Evolutionary conservation across 495 filamentous ascomycete genomes (phyloP), one percentile per base, ranked within the genome.

Genomic region (Beverwykella pulmonaria): DNA sequence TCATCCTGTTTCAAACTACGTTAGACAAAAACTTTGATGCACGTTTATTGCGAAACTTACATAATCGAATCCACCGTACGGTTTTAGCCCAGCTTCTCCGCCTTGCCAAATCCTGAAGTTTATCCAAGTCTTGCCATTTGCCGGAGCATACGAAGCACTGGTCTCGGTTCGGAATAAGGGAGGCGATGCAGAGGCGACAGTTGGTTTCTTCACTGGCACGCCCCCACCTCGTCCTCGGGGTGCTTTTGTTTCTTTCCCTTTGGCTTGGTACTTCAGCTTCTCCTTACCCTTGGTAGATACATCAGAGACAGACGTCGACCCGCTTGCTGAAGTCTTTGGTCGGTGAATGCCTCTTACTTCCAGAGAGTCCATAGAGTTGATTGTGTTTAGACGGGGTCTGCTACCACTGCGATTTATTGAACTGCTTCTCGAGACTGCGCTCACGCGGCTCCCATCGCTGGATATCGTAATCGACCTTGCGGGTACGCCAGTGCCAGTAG

Each of bases 61-160:
- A 55, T 50, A 69, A n/a, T 72, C 58, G 29, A 69, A 72, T 12
- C 70, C 70, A 19, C 70, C 65, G 52, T 72, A 72, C 8, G 70
- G 70, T 6, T 34, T 57, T 6, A 63, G n/a, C 6, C 61, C 61
- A 41, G 52, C 29, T 20, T 72, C 70, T 25, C 52, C 59, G 17
- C 70, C 70, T n/a, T 72, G 53, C 70, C 70, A 72, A n/a, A 72
- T 65, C 9, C 60, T 54, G 27, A 71, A 71, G 34, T 68, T 68
- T 14, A 59, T 59, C 69, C 69, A 71, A 27, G 65, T 65, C 59
- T 68, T 71, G 3, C 65, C 23, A 19, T 55, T 62, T 20, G 57
- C 20, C 32, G 55, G 53, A 10, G 6, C n/a, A 8, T 46, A 50
- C 10, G 50, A 61, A 23, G 52, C 32, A 23, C 19, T 55, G 12